Evolutionary conservation across 2,329 filamentous ascomycete genomes (phyloP), one percentile per base, ranked within the genome.

Genomic region (Nothophaeocryptopus gaeumannii): DNA sequence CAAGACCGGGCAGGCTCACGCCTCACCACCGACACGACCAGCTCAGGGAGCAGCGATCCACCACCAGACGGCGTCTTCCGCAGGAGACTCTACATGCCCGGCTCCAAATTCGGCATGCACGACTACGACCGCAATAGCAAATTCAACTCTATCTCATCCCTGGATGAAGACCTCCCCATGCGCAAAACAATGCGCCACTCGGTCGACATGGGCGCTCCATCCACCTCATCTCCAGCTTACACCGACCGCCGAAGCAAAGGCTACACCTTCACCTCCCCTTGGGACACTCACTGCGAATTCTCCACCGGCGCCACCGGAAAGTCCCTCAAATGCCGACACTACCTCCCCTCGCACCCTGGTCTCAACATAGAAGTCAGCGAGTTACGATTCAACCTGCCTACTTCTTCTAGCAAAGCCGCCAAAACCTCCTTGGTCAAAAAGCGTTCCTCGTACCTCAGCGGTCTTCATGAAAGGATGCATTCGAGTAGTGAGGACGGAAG

Each of bases 241-340:
- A 45, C 56, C 5, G 66, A 69, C 44, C 76, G 83, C 0, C 77
- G 78, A 30, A 86, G 84, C 63, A 70, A 71, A 55, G 70, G 78
- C 13, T 95, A 95, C 69, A 80, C 83, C 1, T 96, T 96, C 65
- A 73, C 76, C 14, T 93, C 88, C 36, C 91, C 90, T 0, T 97
- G 92, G 92, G 84, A 89, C 53, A 88, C 89, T 12, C 80, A 80
- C 36, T 97, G 92, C 71, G 87, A 91, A 53, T 97, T 97, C 69
- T 77, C 81, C 12, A 93, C 90, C 0, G 86, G 87, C 33, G 78
- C 83, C 48, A 85, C 81, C 37, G 91, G 92, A 2, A 84, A 86
- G 44, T 60, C 58, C 30, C 58, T 69, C 14, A 67, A 63, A 47
- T 68, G 66, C 45, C 55, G 60, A 11, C 59, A 68, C 50, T 60